Percentiles rank a stretch among this genome's conserved stretches.
phyloP scores from a whole-genome alignment of 2,329 filamentous ascomycete species.

The Fusarium chaquense region DNA sequence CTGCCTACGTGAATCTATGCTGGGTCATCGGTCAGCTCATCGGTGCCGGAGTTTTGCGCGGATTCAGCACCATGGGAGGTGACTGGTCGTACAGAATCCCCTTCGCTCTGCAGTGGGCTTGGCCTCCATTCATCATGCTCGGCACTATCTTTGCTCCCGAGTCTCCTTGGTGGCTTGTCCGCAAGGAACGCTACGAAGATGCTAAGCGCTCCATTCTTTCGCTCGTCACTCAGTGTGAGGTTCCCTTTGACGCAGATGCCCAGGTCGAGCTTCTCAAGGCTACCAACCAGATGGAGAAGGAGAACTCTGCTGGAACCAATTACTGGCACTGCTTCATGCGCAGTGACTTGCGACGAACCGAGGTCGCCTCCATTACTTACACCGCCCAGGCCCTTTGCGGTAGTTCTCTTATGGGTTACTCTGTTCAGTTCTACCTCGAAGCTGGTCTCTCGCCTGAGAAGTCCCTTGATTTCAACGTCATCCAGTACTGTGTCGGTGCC shows the following conservation, averaged over 20 bases:
- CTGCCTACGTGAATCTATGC: conserved; percentile 61
- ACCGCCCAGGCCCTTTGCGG: conserved; percentile 20
- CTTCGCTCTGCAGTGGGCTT: conserved; percentile 61
- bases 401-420: conserved; percentile 23
- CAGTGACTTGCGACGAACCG: conserved; percentile 20
- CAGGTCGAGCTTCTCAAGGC: conserved; percentile 62
- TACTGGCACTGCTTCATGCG: conserved; percentile 33
- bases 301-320: conserved; percentile 28
- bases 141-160: conserved; percentile 62
- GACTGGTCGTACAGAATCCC: conserved; percentile 63
- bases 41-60: conserved; percentile 56
- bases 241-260: conserved; percentile 42
- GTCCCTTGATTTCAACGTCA: conserved; percentile 21
- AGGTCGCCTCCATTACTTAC: conserved; percentile 16
- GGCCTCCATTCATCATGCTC: conserved; percentile 59
- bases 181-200: conserved; percentile 54
- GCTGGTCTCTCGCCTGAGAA: conserved; percentile 14
- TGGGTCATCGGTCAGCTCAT: conserved; percentile 63
- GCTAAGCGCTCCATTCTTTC: conserved; percentile 51
- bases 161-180: conserved; percentile 63
- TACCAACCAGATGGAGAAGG: conserved; percentile 24
- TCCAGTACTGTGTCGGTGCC: conserved; percentile 20
- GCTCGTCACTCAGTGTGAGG: conserved; percentile 4
- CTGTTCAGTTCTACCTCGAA: conserved; percentile 19
- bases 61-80: conserved; percentile 53